Evolutionary conservation across 2,329 filamentous ascomycete genomes (phyloP), one percentile per base, ranked within the genome.

Genomic region (Claviceps arundinis): DNA sequence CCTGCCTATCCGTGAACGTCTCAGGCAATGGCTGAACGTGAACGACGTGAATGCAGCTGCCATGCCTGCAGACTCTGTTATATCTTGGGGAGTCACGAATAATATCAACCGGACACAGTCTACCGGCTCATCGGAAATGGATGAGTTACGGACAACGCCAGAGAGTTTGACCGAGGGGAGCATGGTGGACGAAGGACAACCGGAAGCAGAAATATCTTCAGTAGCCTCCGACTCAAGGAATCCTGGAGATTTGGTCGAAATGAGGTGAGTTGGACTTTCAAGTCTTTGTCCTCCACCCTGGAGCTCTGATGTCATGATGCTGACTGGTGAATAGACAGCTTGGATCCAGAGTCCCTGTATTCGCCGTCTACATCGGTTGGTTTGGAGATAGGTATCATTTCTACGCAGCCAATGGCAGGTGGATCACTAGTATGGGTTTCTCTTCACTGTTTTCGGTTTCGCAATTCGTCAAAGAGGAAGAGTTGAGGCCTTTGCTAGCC

Each of bases 321-420:
- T 62, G n/a, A 63, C 55, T n/a, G 13, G 26, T 7, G 5, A 11
- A 8, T 38, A 64, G 62, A 42, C 62, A 63, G 34, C 57, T 64
- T 8, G 62, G 65, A n/a, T 71, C 70, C 11, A 66, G 74, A 26
- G 64, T 72, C 19, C 72, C 73, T 4, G 56, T 77, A 16, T 65
- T 81, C 45, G 78, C 71, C 13, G 61, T 82, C 45, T 78, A 74
- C 56, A 65, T 82, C 7, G 77, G 77, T 14, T 70, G 65, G 50
- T 70, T 76, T 56, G 70, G 74, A 41, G 71, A 71, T 17, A 66
- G 72, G 43, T 68, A 78, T 56, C 76, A 80, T 60, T 79, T 75
- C 60, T 80, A 79, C 61, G 72, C 74, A 34, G 70, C 62, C 56
- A 73, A 69, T 16, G 78, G 77, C 56, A 73, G 72, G 66, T 73